phyloP scores from a whole-genome alignment of 352 stramenopile genomes.

The Phytophthora chlamydospora region DNA sequence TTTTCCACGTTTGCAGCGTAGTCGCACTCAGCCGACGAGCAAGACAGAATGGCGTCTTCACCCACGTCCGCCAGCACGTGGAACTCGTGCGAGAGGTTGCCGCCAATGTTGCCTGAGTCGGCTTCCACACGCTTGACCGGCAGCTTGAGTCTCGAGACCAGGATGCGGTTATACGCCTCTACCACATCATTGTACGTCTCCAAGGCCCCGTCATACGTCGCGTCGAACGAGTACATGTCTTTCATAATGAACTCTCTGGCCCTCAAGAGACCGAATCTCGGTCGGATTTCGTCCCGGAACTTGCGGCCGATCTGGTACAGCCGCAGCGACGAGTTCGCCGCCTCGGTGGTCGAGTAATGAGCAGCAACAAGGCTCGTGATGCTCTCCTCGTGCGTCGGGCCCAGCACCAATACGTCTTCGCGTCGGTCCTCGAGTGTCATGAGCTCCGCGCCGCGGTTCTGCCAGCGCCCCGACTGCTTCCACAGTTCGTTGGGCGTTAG shows the following conservation, averaged over 20 bases:
- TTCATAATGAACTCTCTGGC: constrained; percentile 92
- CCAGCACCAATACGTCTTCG: constrained; percentile 68
- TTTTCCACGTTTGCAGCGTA: constrained; percentile 92
- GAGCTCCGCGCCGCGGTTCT: constrained; percentile 81
- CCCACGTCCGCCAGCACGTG: constrained; percentile 84
- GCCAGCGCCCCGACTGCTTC: constrained; percentile 85
- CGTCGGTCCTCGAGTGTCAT: constrained; percentile 83
- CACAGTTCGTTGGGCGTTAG: constrained; percentile 81
- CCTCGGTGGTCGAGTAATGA: constrained; percentile 50
- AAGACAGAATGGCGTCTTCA: constrained; percentile 86
- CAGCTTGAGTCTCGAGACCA: constrained; percentile 67
- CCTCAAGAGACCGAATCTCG: constrained; percentile 82
- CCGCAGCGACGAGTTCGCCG: constrained; percentile 54
- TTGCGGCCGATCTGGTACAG: constrained; percentile 91
- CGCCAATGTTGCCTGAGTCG: constrained; percentile 88
- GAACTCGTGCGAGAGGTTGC: constrained; percentile 91
- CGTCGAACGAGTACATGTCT: constrained; percentile 92
- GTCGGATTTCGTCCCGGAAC: constrained; percentile 90
- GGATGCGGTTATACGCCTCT: constrained; percentile 77
- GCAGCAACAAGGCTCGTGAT: constrained; percentile 80
- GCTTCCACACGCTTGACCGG: constrained; percentile 83
- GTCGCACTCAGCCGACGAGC: constrained; percentile 50
- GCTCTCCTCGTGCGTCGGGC: constrained; percentile 87
- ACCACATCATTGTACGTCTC: constrained; percentile 85
- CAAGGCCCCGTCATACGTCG: constrained; percentile 57